These are phyloP conservation scores for Pseudomassariella vexata DNA, from an alignment of 2,329 filamentous ascomycete species.

Conservation along the genomic window DNA sequence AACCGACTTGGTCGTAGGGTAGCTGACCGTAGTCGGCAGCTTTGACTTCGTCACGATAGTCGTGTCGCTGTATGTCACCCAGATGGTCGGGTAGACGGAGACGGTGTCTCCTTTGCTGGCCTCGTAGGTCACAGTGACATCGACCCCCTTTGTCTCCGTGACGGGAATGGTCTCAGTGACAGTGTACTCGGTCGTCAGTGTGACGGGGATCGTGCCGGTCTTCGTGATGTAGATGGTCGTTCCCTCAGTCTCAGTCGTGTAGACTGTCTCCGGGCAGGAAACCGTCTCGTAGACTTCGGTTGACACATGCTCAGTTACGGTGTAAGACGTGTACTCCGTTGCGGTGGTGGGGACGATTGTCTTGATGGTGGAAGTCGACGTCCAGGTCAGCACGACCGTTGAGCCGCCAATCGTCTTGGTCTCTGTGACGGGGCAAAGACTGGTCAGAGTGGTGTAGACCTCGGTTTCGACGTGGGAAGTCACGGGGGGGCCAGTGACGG, in stretches of 20 bases:
- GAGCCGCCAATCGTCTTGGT: conserved; percentile 36
- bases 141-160: conserved; percentile 31
- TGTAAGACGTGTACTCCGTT: conserved; percentile 24
- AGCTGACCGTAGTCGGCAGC: conserved; percentile 13
- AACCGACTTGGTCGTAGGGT: conserved; percentile 13
- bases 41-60: conserved; percentile 25
- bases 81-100: conserved; percentile 26
- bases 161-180: conserved; percentile 33
- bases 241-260: conserved; percentile 36
- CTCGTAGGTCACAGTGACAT: conserved; percentile 34
- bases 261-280: conserved; percentile 31
- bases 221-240: conserved; percentile 34
- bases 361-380: conserved; percentile 29
- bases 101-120: conserved; percentile 24
- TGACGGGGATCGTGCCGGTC: conserved; percentile 36
- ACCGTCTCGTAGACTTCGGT: conserved; percentile 28
- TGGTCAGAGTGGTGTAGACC: conserved; percentile 36
- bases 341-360: conserved; percentile 23
- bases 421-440: conserved; percentile 38
- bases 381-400: conserved; percentile 33
- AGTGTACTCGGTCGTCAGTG: conserved; percentile 28
- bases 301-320: conserved; percentile 22
- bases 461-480: conserved; percentile 31
- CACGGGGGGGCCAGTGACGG: conserved; percentile 26
- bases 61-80: conserved; percentile 23